These are phyloP conservation scores for Cytidiella melzeri DNA, from an alignment of 768 basidiomycete genomes.

Conservation along the genomic window DNA sequence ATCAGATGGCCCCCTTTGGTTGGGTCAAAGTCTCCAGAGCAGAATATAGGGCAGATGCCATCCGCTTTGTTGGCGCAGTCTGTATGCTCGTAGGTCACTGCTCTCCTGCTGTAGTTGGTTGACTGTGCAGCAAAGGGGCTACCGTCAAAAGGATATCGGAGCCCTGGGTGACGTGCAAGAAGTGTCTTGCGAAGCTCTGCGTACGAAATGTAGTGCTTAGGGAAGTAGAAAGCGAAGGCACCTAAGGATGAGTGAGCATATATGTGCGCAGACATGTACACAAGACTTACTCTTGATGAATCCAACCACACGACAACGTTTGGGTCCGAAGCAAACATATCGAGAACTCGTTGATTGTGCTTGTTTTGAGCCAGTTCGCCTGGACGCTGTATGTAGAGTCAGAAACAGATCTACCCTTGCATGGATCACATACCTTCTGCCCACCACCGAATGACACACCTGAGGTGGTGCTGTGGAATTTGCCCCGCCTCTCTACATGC, in stretches of 20 bases:
- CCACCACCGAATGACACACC: neutral
- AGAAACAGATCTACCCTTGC: too few species aligned
- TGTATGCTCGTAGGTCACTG: neutral
- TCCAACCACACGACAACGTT: neutral
- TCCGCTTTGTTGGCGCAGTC: constrained; percentile 6
- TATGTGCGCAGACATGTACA: neutral
- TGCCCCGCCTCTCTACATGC: too few species aligned
- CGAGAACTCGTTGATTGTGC: neutral
- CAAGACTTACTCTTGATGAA: neutral
- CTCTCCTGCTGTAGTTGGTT: constrained; percentile 3
- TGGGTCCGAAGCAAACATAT: neutral
- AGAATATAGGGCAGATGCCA: constrained; percentile 12
- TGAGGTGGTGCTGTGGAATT: too few species aligned
- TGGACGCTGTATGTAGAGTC: too few species aligned
- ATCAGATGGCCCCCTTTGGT: too few species aligned
- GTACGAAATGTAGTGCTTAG: constrained; percentile 3
- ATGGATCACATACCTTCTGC: neutral
- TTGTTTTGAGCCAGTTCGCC: too few species aligned
- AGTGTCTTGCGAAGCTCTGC: neutral
- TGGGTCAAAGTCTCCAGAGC: constrained; percentile 14
- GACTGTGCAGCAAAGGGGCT: constrained; percentile 3
- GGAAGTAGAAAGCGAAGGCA: neutral
- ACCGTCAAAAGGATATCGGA: neutral
- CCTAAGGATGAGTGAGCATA: neutral
- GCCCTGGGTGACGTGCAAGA: neutral